These are phyloP conservation scores for Aurinia saxatilis DNA, from an alignment of 345 rosid genomes.

Conservation along the genomic window DNA sequence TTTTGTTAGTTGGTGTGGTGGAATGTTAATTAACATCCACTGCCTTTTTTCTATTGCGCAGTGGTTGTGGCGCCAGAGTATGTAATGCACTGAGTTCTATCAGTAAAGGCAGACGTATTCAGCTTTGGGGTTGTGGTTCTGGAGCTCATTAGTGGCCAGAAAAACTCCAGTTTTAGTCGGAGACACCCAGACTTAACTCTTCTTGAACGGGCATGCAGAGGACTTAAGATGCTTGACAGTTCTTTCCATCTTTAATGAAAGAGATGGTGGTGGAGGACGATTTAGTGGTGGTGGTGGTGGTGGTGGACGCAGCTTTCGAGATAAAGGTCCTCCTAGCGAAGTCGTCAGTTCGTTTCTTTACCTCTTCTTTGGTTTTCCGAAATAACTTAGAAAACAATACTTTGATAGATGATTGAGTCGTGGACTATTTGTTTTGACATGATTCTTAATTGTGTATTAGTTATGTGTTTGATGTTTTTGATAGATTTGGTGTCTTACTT, in stretches of 20 bases:
- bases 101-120: slow-evolving; percentile 84
- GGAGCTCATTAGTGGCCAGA: slow-evolving; percentile 81
- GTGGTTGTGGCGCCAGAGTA: slow-evolving; percentile 99
- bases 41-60: slow-evolving; percentile 13
- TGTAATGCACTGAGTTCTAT: slow-evolving; percentile 68
- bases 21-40: not conserved
- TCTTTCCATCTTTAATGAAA: too few species aligned
- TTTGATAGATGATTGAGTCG: not conserved
- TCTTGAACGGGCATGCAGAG: slow-evolving; percentile 98
- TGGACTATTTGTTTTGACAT: not conserved
- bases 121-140: slow-evolving; percentile 95
- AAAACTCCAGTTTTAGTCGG: slow-evolving; percentile 51
- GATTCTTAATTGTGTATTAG: too few species aligned
- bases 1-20: not conserved
- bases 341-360: slow-evolving; percentile 46
- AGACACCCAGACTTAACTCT: slow-evolving; percentile 48
- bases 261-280: slow-evolving; percentile 40
- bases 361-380: not conserved
- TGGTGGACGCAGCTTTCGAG: slow-evolving; percentile 42
- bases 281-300: slow-evolving; percentile 31
- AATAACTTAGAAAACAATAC: not conserved
- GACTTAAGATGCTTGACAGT: too few species aligned
- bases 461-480: not conserved
- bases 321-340: slow-evolving; percentile 89
- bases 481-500: not conserved